phyloP scores from a whole-genome alignment of 2,329 filamentous ascomycete genomes.

The Penicillium sp. region DNA sequence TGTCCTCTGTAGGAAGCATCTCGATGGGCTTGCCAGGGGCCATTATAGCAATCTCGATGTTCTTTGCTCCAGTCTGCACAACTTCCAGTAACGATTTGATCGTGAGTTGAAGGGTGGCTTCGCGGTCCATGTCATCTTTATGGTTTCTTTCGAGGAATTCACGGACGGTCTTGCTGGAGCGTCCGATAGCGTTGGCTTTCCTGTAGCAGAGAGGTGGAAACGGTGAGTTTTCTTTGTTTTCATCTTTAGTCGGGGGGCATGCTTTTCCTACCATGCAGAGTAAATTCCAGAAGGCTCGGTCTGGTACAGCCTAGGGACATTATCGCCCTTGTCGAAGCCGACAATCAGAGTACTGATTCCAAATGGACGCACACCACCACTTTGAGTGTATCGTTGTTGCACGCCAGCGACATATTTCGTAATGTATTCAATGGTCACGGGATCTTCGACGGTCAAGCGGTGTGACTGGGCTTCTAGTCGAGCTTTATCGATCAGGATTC shows the following conservation, averaged over 20 bases:
- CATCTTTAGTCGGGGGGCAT: not conserved
- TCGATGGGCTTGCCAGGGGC: slow-evolving; percentile 85
- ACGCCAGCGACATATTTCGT: slow-evolving; percentile 98
- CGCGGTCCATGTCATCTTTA: slow-evolving; percentile 94
- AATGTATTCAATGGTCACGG: slow-evolving; percentile 97
- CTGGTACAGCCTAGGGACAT: slow-evolving; percentile 87
- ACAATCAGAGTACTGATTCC: slow-evolving; percentile 97
- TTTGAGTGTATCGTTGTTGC: slow-evolving; percentile 98
- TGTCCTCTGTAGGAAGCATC: slow-evolving; percentile 92
- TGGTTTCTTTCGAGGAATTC: slow-evolving; percentile 99
- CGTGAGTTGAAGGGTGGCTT: slow-evolving; percentile 91
- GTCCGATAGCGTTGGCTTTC: slow-evolving; percentile 98
- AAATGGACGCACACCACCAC: slow-evolving; percentile 96
- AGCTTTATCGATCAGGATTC: slow-evolving; percentile 97
- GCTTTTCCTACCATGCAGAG: slow-evolving; percentile 76
- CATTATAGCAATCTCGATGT: slow-evolving; percentile 99
- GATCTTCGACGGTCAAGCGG: slow-evolving; percentile 93
- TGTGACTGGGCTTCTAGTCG: slow-evolving; percentile 96
- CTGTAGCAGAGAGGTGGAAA: slow-evolving; percentile 46
- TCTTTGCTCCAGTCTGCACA: slow-evolving; percentile 98
- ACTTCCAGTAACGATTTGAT: slow-evolving; percentile 98
- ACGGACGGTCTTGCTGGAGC: slow-evolving; percentile 97
- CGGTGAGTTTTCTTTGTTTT: slow-evolving; percentile 14
- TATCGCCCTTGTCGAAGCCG: slow-evolving; percentile 93
- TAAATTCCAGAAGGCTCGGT: slow-evolving; percentile 99